Conservation (phyloP, 345 rosid species). For the Salix viminalis region DNA sequence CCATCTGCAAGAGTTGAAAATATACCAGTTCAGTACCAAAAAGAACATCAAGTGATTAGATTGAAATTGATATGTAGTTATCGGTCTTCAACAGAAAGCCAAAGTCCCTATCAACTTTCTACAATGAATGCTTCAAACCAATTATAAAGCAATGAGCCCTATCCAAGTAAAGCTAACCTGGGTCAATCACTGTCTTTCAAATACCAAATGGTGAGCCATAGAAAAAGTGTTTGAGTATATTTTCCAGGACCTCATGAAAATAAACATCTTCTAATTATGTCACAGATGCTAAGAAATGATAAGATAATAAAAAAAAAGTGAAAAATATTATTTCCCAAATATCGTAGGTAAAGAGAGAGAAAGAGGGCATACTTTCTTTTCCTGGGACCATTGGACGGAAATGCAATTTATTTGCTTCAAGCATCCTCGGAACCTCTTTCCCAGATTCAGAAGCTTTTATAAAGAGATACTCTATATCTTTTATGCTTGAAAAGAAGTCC, state of each 20-base stretch:
- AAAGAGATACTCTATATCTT: slow-evolving; percentile 73
- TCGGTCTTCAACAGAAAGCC: neutral
- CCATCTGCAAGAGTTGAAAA: slow-evolving; percentile 41
- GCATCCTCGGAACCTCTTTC: slow-evolving; percentile 95
- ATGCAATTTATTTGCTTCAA: slow-evolving; percentile 89
- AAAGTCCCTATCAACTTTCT: neutral
- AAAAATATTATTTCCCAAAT: neutral
- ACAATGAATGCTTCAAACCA: neutral
- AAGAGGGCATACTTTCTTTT: slow-evolving; percentile 51
- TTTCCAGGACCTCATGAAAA: too few relatives aligned
- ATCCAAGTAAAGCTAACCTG: neutral
- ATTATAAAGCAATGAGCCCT: neutral
- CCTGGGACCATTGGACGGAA: slow-evolving; percentile 60
- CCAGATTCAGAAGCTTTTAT: slow-evolving; percentile 87
- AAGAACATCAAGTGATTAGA: neutral
- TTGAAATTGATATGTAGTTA: neutral
- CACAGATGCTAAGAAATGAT: neutral
- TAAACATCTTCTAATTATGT: neutral
- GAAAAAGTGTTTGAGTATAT: neutral
- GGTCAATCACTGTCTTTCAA: neutral
- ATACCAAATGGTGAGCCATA: neutral
- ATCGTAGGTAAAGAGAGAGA: slow-evolving; percentile 8
- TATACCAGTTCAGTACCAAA: neutral
- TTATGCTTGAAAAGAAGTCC: slow-evolving; percentile 80
- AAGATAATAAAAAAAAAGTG: neutral